phyloP scores from a whole-genome alignment of 192 early-diverging fungal genomes.

The Funneliformis geosporum region DNA sequence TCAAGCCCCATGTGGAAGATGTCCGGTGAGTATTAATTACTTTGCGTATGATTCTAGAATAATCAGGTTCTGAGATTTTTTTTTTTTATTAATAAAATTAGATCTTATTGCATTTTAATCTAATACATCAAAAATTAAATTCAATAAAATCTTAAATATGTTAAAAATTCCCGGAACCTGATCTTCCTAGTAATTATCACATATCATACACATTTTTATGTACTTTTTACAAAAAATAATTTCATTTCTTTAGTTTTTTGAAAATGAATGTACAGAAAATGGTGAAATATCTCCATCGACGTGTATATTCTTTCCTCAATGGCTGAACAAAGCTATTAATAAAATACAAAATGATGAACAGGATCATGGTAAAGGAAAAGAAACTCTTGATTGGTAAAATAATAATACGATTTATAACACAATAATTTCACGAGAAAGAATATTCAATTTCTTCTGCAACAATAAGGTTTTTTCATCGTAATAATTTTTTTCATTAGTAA shows the following conservation, averaged over 20 bases:
- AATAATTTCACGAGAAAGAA: too few species aligned
- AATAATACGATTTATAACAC: background rate
- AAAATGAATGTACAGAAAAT: constrained; percentile 20
- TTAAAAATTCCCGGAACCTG: background rate
- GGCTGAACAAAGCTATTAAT: background rate
- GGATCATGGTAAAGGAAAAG: background rate
- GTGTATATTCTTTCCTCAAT: constrained; percentile 19
- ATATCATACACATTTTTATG: too few species aligned
- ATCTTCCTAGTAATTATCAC: too few species aligned
- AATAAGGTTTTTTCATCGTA: too few species aligned
- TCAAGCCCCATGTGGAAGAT: constrained; percentile 87
- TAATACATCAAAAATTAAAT: too few species aligned
- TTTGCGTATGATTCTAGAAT: too few species aligned
- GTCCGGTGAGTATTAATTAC: constrained; percentile 59
- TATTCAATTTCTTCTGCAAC: too few species aligned
- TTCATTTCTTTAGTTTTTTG: constrained; percentile 2
- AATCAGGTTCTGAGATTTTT: too few species aligned
- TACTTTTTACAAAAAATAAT: background rate
- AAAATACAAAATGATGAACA: background rate
- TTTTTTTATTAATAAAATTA: too few species aligned
- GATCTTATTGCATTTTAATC: too few species aligned
- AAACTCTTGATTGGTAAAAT: constrained; percentile 2
- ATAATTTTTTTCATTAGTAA: too few species aligned
- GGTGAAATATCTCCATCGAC: constrained; percentile 24
- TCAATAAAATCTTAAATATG: too few species aligned